Conservation (phyloP, 805 yeast genomes). For the Lipomyces lipofer region DNA sequence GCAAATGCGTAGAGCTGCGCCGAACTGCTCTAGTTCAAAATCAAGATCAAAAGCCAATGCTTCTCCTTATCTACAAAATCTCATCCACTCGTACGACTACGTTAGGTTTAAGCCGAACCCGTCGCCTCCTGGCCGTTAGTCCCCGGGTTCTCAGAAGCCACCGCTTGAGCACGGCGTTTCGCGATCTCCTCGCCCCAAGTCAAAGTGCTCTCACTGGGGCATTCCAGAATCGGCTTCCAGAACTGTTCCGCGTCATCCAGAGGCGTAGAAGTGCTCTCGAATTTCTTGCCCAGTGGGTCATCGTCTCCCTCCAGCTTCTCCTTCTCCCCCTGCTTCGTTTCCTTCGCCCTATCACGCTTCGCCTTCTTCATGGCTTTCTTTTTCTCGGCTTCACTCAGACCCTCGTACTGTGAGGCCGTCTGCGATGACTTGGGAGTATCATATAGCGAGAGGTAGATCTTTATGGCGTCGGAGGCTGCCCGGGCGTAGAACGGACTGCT, state of each 20-base stretch:
- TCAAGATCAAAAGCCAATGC: too few species aligned
- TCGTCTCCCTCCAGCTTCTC: slow-evolving; percentile 38
- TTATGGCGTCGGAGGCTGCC: slow-evolving; percentile 68
- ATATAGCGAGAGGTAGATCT: slow-evolving; percentile 51
- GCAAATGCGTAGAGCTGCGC: too few species aligned
- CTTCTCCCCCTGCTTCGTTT: slow-evolving; percentile 45
- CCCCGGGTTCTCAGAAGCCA: background rate
- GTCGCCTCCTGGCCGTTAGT: too few species aligned
- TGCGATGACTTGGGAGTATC: slow-evolving; percentile 31
- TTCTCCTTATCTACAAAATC: background rate
- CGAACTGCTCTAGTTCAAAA: too few species aligned
- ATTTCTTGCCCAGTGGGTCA: slow-evolving; percentile 54
- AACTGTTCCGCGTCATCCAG: slow-evolving; percentile 47
- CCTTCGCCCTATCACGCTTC: slow-evolving; percentile 47
- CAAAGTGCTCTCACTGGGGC: background rate
- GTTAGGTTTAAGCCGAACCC: background rate
- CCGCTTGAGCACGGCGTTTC: background rate
- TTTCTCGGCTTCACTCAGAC: slow-evolving; percentile 38
- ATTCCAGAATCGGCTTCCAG: slow-evolving; percentile 40
- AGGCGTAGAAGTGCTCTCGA: slow-evolving; percentile 43
- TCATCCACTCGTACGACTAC: slow-evolving; percentile 1
- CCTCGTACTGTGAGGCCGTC: slow-evolving; percentile 33
- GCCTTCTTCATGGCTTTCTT: slow-evolving; percentile 41
- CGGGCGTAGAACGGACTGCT: slow-evolving; percentile 62
- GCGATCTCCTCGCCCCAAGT: slow-evolving; percentile 14